A percentile compares a stretch with the other conserved stretches of the same genome.
These are phyloP conservation scores for Phytopythium chamaehyphon DNA, from an alignment of 352 stramenopile species.

Conservation along the genomic window DNA sequence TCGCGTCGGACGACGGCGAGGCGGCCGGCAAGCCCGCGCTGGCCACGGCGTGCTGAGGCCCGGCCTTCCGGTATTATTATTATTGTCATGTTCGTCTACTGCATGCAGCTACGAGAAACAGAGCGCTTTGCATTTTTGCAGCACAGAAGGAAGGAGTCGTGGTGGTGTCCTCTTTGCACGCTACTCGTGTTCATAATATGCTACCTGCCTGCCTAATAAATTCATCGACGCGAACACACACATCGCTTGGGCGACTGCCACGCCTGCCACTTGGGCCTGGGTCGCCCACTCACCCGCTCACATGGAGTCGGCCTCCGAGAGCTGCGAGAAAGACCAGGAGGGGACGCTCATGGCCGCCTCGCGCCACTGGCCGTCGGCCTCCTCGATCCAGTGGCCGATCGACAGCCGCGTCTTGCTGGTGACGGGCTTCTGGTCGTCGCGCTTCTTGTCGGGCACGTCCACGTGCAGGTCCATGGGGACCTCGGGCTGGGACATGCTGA, in stretches of 20 bases:
- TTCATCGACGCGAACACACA: too few relatives aligned
- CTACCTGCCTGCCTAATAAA: slow-evolving; percentile 3
- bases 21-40: not conserved
- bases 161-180: too few relatives aligned
- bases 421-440: slow-evolving; percentile 8
- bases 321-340: slow-evolving; percentile 56
- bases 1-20: not conserved
- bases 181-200: too few relatives aligned
- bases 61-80: slow-evolving; percentile 1
- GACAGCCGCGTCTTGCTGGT: slow-evolving; percentile 31
- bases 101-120: not conserved
- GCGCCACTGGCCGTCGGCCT: slow-evolving; percentile 57
- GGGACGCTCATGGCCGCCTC: slow-evolving; percentile 33
- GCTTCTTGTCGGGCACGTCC: slow-evolving; percentile 6
- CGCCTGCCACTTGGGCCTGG: too few relatives aligned
- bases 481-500: slow-evolving; percentile 42
- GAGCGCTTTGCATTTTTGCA: too few relatives aligned
- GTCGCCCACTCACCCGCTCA: slow-evolving; percentile 34
- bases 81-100: not conserved
- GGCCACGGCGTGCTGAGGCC: not conserved
- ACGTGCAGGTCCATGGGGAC: slow-evolving; percentile 14
- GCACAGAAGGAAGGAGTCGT: too few relatives aligned
- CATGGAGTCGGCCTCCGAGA: slow-evolving; percentile 27
- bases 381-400: slow-evolving; percentile 51
- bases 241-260: not conserved